Percentiles rank a stretch among this genome's conserved stretches.
Evolutionary conservation across 1,284 basidiomycete species (phyloP).

Genomic region (Takashimella tepidaria): DNA sequence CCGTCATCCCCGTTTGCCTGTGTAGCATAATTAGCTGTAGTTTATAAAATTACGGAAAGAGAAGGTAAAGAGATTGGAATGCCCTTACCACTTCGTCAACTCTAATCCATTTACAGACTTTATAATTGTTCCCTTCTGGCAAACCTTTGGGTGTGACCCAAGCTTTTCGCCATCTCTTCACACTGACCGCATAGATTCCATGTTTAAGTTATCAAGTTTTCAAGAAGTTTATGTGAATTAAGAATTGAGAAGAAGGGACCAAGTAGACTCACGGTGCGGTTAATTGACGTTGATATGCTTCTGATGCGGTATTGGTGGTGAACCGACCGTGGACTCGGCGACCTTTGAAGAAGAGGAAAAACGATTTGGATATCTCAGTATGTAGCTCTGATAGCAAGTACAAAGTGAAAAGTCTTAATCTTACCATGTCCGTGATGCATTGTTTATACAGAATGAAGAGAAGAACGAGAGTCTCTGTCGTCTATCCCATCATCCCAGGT

Average conservation of each 20-base stretch:
- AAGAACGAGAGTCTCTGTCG: no score
- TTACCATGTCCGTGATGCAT: not conserved
- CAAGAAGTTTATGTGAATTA: not conserved
- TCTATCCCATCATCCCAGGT: no score
- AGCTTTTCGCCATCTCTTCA: constrained; percentile 33
- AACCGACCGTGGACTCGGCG: constrained; percentile 30
- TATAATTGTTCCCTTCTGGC: constrained; percentile 32
- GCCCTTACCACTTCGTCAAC: constrained; percentile 9
- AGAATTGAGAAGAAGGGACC: not conserved
- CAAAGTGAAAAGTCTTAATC: no score
- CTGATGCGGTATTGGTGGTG: constrained; percentile 24
- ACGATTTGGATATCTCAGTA: no score
- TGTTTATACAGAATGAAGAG: not conserved
- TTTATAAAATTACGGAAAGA: not conserved
- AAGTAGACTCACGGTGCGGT: constrained; percentile 30
- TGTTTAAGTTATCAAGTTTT: no score
- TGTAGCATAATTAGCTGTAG: not conserved
- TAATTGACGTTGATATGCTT: constrained; percentile 33
- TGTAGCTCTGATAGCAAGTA: no score
- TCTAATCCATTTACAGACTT: constrained; percentile 21
- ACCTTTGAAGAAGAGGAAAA: no score
- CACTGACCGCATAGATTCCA: constrained; percentile 14
- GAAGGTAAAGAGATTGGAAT: not conserved
- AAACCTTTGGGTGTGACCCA: constrained; percentile 31
- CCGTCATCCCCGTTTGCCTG: not conserved